Evolutionary conservation across 2,329 filamentous ascomycete species (phyloP).

Genomic region (Fusarium longipes): DNA sequence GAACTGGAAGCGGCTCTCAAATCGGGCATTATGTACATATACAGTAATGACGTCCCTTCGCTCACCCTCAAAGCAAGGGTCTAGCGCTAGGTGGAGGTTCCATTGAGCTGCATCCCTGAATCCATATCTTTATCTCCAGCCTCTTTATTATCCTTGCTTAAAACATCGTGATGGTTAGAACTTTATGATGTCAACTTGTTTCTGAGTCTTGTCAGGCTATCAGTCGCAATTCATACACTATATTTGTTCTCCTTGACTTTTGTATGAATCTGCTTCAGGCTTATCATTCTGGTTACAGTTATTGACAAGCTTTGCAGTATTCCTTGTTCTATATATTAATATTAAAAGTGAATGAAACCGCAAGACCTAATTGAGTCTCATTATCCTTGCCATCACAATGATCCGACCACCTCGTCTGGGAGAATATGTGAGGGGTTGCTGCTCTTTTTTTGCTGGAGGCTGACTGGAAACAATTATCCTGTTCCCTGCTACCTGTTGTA

Average conservation of each 20-base stretch:
- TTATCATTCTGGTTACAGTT: background rate
- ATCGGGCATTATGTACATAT: fast-evolving
- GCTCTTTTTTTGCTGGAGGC: background rate
- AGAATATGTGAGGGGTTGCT: slow-evolving; percentile 7
- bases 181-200: background rate
- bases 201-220: background rate
- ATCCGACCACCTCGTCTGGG: slow-evolving; percentile 16
- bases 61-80: background rate
- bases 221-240: background rate
- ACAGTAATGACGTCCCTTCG: fast-evolving
- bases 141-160: slow-evolving; percentile 17
- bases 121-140: slow-evolving; percentile 17
- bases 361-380: background rate
- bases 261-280: too few species aligned
- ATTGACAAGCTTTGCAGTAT: background rate
- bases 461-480: background rate
- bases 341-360: background rate
- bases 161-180: background rate
- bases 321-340: background rate
- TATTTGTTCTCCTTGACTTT: background rate
- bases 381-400: slow-evolving; percentile 22
- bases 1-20: fast-evolving
- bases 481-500: background rate
- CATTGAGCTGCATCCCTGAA: slow-evolving; percentile 1
- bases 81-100: background rate